Conservation (phyloP, 495 filamentous ascomycete genomes). For the Penicillium steckii region DNA sequence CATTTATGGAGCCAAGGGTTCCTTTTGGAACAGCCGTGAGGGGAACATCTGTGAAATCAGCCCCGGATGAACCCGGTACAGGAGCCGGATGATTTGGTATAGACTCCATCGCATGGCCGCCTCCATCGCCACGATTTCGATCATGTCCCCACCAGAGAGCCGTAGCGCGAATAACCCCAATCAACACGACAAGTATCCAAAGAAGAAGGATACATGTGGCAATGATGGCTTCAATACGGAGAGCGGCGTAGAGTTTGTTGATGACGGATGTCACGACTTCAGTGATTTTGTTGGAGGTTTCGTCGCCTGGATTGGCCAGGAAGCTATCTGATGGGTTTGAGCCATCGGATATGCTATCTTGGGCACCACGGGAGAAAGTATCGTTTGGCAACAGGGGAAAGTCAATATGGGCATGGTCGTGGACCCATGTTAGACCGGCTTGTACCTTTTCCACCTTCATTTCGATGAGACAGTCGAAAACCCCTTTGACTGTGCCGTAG, state of each 20-base stretch:
- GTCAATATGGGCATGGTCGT: constrained; percentile 77
- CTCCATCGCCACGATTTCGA: constrained; percentile 47
- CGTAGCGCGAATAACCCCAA: constrained; percentile 67
- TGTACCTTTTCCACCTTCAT: constrained; percentile 74
- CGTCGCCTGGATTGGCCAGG: constrained; percentile 65
- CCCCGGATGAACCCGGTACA: constrained; percentile 10
- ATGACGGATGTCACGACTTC: constrained; percentile 67
- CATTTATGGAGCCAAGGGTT: constrained; percentile 7
- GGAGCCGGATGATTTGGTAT: constrained; percentile 9
- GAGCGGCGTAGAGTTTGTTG: constrained; percentile 57
- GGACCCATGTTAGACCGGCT: constrained; percentile 84
- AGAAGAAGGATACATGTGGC: constrained; percentile 65
- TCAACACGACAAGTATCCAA: constrained; percentile 74
- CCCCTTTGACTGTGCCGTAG: constrained; percentile 65
- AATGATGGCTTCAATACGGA: constrained; percentile 76
- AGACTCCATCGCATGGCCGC: constrained; percentile 32
- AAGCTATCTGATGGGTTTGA: constrained; percentile 59
- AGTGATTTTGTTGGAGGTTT: constrained; percentile 77
- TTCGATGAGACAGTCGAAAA: constrained; percentile 75
- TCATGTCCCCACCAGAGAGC: constrained; percentile 43
- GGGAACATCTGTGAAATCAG: constrained; percentile 31
- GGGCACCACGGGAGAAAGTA: constrained; percentile 80
- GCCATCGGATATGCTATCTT: constrained; percentile 53
- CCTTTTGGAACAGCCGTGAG: constrained; percentile 29
- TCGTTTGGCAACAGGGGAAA: constrained; percentile 77